These are phyloP conservation scores for Ceratocystis cacaofunesta DNA, from an alignment of 2,329 filamentous ascomycete genomes.

Conservation along the genomic window DNA sequence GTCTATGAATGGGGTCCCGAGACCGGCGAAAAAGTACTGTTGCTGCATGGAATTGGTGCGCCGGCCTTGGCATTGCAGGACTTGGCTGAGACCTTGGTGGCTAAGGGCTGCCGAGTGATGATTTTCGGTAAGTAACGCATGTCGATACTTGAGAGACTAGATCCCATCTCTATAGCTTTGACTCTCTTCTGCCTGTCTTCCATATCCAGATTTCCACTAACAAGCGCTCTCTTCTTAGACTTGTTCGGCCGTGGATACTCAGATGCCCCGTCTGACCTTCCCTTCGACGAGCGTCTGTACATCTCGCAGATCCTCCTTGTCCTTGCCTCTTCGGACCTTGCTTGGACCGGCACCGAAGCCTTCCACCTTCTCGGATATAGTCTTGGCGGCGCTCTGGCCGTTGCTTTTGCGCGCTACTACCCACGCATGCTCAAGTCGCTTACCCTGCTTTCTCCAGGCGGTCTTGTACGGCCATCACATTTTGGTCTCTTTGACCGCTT, in stretches of 20 bases:
- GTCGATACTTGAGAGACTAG: not conserved
- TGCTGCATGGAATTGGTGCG: constrained; percentile 71
- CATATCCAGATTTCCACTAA: not conserved
- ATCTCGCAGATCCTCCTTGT: constrained; percentile 49
- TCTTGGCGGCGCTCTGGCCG: constrained; percentile 59
- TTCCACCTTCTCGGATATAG: constrained; percentile 70
- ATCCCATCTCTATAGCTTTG: not conserved
- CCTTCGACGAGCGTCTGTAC: constrained; percentile 50
- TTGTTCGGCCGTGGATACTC: constrained; percentile 67
- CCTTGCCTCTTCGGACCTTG: constrained; percentile 45
- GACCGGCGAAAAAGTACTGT: constrained; percentile 53
- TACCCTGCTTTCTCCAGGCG: constrained; percentile 51
- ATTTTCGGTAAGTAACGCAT: constrained; percentile 47
- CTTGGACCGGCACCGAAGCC: constrained; percentile 38
- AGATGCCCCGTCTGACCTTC: constrained; percentile 45
- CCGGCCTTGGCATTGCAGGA: constrained; percentile 55
- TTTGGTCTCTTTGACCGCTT: constrained; percentile 46
- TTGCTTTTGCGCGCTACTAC: constrained; percentile 55
- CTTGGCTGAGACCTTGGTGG: constrained; percentile 49
- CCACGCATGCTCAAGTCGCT: constrained; percentile 48
- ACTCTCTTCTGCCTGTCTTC: not conserved
- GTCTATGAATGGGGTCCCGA: constrained; percentile 72
- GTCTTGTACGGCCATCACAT: constrained; percentile 49
- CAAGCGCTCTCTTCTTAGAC: constrained; percentile 30
- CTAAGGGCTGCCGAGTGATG: constrained; percentile 59